phyloP scores from a whole-genome alignment of 2,329 filamentous ascomycete species.

The Colletotrichum sp. region DNA sequence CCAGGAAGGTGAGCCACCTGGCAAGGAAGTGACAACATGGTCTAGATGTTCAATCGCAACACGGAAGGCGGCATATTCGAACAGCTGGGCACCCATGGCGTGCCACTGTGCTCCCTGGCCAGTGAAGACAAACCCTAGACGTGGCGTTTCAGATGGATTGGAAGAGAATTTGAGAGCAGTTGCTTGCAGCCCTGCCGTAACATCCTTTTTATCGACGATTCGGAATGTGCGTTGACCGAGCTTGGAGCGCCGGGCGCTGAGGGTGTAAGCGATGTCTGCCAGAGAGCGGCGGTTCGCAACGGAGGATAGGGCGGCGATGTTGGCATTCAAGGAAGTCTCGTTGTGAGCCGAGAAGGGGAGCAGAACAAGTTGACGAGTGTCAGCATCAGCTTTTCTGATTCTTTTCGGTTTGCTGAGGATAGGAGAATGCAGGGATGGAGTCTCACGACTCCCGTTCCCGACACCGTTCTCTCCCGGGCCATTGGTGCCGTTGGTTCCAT shows the following conservation, averaged over 20 bases:
- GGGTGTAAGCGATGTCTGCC: neutral
- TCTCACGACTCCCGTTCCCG: neutral
- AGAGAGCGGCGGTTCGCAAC: neutral
- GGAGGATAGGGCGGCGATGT: constrained; percentile 17
- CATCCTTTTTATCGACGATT: neutral
- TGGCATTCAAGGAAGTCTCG: constrained; percentile 19
- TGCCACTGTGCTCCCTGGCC: neutral
- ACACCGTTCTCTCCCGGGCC: neutral
- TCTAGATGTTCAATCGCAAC: accelerated
- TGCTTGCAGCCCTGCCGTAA: neutral
- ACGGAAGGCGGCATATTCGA: neutral
- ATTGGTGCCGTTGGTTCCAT: neutral
- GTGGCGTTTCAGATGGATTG: neutral
- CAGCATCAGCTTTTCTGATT: neutral
- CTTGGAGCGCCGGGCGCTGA: neutral
- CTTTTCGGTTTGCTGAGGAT: neutral
- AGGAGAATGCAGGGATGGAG: neutral
- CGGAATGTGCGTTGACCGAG: neutral
- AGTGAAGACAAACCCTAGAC: neutral
- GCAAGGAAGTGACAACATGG: no score
- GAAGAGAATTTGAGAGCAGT: neutral
- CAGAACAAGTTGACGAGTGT: constrained; percentile 23
- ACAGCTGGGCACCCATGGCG: neutral
- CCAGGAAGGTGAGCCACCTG: neutral
- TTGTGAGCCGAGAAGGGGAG: constrained; percentile 28